phyloP scores from a whole-genome alignment of 768 basidiomycete species.

The Mycena kentingensis region DNA sequence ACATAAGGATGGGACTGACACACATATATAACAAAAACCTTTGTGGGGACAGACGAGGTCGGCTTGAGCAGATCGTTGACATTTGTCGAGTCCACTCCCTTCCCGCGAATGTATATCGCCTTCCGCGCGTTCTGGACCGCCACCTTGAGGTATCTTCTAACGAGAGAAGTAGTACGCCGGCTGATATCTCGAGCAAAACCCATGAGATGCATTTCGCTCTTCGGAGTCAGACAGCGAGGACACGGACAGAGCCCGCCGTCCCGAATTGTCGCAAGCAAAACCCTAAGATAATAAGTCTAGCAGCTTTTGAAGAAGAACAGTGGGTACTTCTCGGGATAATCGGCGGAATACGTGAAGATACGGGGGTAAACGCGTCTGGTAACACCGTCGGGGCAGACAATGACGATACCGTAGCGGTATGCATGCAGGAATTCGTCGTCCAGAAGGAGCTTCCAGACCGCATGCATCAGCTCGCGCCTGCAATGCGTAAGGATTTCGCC shows the following conservation, averaged over 20 bases:
- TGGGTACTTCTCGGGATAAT: constrained; percentile 32
- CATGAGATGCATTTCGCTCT: constrained; percentile 20
- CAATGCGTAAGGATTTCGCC: constrained; percentile 29
- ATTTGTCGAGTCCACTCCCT: background rate
- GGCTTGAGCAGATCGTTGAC: constrained; percentile 7
- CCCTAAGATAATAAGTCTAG: background rate
- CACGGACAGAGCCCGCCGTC: constrained; percentile 26
- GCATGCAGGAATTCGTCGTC: constrained; percentile 30
- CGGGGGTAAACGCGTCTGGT: constrained; percentile 26
- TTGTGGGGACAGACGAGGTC: constrained; percentile 12
- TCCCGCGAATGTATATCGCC: background rate
- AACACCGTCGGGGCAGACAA: constrained; percentile 27
- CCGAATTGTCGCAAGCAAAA: constrained; percentile 21
- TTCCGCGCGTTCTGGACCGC: background rate
- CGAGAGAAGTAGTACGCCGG: background rate
- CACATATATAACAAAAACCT: background rate
- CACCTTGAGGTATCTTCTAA: constrained; percentile 1
- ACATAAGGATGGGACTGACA: background rate
- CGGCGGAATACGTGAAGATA: constrained; percentile 30
- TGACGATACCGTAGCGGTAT: constrained; percentile 28
- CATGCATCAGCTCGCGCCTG: constrained; percentile 30
- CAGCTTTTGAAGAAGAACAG: background rate
- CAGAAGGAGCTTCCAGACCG: constrained; percentile 26
- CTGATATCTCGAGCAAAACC: constrained; percentile 10
- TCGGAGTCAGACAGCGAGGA: constrained; percentile 23